Base-by-base conservation (phyloP, 2,329 filamentous ascomycete species). In the Leptographium lundbergii region DNA sequence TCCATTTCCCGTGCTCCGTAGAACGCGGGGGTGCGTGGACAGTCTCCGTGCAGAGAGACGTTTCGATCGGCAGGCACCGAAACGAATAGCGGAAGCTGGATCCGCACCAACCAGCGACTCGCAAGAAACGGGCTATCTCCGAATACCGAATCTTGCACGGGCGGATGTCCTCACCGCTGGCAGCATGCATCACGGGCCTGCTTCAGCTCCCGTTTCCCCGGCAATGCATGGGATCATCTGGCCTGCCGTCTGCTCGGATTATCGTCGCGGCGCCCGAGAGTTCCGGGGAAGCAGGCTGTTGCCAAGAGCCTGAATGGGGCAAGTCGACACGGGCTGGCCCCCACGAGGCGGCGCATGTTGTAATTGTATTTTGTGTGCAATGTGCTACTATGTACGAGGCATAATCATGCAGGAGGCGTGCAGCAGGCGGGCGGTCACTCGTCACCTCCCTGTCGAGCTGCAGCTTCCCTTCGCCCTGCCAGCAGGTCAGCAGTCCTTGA, bases 311-410 rank as follows among this genome's bases (percentile, higher is more conserved):
- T 54, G 22, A 58, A 58, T 54, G 6, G 9, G 57, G 59, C 52
- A 60, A 60, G 59, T 60, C 59, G 53, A 61, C 56, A 58, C 59
- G 57, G 51, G 56, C 36, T 32, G 24, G 22, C 48, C 55, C 59
- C 59, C 59, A 34, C 32, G 32, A 34, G 6, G 10, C 6, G 32
- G 32, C 32, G 32, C 32, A 9, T 34, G 10, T 7, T 29, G 27
- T 7, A 29, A 29, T 29, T 29, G 27, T 29, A 29, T 7, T 4
- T 4, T 29, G 7, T 29, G 27, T 29, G 7, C 59, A 55, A 51
- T 27, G 48, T 45, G 27, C 19, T 25, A 22, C 27, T 36, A 42
- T 42, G 39, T 42, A 42, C 39, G 39, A 42, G 39, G 39, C 39
- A 42, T 42, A 42, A 42, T 19, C 39, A 50, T 50, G 47, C 47